Conservation (phyloP, 2,329 filamentous ascomycete genomes). For the Epichloe gansuensis region DNA sequence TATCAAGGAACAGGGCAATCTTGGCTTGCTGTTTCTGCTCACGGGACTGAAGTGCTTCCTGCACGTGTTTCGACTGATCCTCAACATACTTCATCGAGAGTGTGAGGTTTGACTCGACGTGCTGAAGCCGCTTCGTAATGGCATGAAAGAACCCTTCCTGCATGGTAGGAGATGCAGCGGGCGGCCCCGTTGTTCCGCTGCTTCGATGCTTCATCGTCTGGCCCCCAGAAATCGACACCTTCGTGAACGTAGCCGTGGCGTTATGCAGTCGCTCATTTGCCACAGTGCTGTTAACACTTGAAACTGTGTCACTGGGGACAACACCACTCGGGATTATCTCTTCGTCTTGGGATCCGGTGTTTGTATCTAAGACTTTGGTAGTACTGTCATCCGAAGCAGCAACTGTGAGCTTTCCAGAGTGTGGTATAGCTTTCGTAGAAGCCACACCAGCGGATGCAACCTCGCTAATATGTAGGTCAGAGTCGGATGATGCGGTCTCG, state of each 20-base stretch:
- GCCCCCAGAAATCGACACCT: conserved; percentile 6
- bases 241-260: conserved; percentile 2
- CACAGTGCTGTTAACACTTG: neutral
- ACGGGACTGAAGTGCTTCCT: conserved; percentile 74
- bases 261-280: conserved; percentile 4
- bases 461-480: neutral
- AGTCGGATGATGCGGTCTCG: neutral
- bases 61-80: conserved; percentile 81
- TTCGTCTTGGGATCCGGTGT: neutral
- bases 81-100: conserved; percentile 93
- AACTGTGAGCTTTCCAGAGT: neutral
- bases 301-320: neutral
- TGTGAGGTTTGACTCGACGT: conserved; percentile 85
- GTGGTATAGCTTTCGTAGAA: neutral
- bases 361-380: neutral
- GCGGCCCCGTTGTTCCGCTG: conserved; percentile 15
- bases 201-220: conserved; percentile 16
- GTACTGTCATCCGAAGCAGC: neutral
- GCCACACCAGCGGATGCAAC: neutral
- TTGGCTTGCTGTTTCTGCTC: conserved; percentile 82
- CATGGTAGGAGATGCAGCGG: conserved; percentile 55
- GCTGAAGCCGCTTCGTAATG: conserved; percentile 81
- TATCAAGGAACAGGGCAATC: conserved; percentile 67
- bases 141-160: conserved; percentile 98
- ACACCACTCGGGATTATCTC: neutral